Base-by-base conservation (phyloP, 2,329 filamentous ascomycete species). In the Catunica adiposa region DNA sequence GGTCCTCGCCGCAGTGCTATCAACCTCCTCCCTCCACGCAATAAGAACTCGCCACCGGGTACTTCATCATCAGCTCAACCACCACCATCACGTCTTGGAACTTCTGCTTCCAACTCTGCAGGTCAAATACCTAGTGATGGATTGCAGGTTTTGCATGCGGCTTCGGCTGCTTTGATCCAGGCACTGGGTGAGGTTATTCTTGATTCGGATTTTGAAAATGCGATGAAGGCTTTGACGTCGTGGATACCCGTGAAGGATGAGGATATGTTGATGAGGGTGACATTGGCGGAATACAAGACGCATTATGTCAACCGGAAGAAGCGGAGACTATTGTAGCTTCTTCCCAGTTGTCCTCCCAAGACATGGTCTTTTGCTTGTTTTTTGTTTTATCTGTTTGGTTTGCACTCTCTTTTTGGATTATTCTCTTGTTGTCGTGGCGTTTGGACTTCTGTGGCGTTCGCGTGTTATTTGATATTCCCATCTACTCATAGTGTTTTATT, bases 221-320 rank as follows among this genome's bases (percentile, higher is more conserved):
- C 86, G 50, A 98, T 98, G 92, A 97, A 96, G 71, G 85, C 89
- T 6, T 73, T 98, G 60, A 97, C 92, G 29, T 89, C 85, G 56
- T 95, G 87, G 81, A 84, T 97, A 47, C 89, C 90, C 20, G 84
- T 98, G 66, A 88, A 88, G 68, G 90, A 98, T 63, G 88, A 95
- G 65, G 89, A 97, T 66, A 70, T 94, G 57, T 75, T 98, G 63
- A 94, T 98, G 87, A 83, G 83, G 63, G 87, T 96, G 58, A 82
- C 88, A 25, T 83, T 83, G 64, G 82, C 86, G 14, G 90, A 97
- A 70, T 96, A 86, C 79, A 94, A 86, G 71, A 48, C 54, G 37
- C 57, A 59, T 25, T 56, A 51, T 51, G 22, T 58, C 3, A 53
- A 58, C 20, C 56, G 56, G 20, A 58, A 58, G 50, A 58, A 58